A percentile compares a stretch with the other conserved stretches of the same genome.
These are phyloP conservation scores for Auricularia cornea DNA, from an alignment of 768 basidiomycete genomes.

Conservation along the genomic window DNA sequence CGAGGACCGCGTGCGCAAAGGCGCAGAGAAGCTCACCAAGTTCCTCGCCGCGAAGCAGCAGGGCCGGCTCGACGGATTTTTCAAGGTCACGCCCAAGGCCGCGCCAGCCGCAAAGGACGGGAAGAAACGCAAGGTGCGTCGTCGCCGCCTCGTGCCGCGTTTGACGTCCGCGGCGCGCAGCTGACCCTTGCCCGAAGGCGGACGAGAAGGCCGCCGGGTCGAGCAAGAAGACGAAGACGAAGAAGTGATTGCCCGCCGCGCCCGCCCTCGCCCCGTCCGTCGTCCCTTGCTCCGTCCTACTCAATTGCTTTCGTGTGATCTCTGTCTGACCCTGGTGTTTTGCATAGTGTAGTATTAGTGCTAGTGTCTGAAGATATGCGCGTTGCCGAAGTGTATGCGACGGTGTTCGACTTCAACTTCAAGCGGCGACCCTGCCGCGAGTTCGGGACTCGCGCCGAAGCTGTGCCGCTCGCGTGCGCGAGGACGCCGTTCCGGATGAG, in stretches of 20 bases:
- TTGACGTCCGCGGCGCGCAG: conserved; percentile 9
- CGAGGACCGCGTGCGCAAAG: conserved; percentile 93
- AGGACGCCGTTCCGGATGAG: too few species aligned
- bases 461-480: too few species aligned
- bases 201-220: conserved; percentile 25
- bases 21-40: conserved; percentile 87
- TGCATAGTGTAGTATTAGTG: too few species aligned
- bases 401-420: too few species aligned
- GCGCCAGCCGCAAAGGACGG: conserved; percentile 22
- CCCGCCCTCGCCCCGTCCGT: too few species aligned
- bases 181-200: conserved; percentile 14
- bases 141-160: background rate
- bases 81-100: conserved; percentile 58
- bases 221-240: conserved; percentile 36
- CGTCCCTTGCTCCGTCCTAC: too few species aligned
- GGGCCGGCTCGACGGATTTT: conserved; percentile 93
- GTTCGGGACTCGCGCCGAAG: too few species aligned
- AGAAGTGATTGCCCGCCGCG: conserved; percentile 21
- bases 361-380: too few species aligned
- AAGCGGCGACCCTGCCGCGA: too few species aligned
- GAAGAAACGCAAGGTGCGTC: conserved; percentile 44
- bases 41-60: conserved; percentile 88
- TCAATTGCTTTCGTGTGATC: too few species aligned
- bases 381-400: too few species aligned
- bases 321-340: too few species aligned